phyloP scores from a whole-genome alignment of 345 rosid genomes.

The Reutealis trisperma region DNA sequence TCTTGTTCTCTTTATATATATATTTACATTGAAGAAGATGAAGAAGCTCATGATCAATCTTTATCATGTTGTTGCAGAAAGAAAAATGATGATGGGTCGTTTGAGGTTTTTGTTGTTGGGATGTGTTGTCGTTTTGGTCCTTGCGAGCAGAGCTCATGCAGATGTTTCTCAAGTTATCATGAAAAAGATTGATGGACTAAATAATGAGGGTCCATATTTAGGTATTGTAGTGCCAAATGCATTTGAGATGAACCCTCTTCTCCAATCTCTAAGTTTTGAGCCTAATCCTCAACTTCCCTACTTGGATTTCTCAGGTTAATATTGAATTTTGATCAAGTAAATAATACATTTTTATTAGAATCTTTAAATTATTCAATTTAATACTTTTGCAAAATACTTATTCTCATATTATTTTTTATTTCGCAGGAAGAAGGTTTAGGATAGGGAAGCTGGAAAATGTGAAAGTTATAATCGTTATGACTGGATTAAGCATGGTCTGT shows the following conservation, averaged over 20 bases:
- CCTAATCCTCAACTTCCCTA: constrained; percentile 40
- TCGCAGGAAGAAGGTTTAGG: constrained; percentile 65
- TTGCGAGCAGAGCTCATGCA: constrained; percentile 32
- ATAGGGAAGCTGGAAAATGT: constrained; percentile 45
- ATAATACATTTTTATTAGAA: no score
- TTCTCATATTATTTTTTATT: not conserved
- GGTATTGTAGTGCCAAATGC: constrained; percentile 74
- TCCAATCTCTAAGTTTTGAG: constrained; percentile 49
- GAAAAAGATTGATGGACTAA: constrained; percentile 36
- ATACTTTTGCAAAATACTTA: no score
- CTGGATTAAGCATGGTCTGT: constrained; percentile 69
- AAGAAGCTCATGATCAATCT: no score
- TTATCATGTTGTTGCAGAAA: not conserved
- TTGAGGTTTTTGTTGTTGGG: not conserved
- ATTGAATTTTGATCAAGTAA: not conserved
- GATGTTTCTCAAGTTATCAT: constrained; percentile 20
- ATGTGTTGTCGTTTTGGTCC: constrained; percentile 22
- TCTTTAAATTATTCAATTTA: no score
- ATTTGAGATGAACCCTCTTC: constrained; percentile 81
- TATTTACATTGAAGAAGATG: no score
- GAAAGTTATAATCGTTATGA: constrained; percentile 59
- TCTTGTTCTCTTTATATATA: no score
- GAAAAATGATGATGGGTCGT: constrained; percentile 1
- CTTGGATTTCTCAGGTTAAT: constrained; percentile 58
- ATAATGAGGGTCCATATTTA: constrained; percentile 55